Conservation (phyloP, 768 basidiomycete genomes). For the Leccinum uliginosum region DNA sequence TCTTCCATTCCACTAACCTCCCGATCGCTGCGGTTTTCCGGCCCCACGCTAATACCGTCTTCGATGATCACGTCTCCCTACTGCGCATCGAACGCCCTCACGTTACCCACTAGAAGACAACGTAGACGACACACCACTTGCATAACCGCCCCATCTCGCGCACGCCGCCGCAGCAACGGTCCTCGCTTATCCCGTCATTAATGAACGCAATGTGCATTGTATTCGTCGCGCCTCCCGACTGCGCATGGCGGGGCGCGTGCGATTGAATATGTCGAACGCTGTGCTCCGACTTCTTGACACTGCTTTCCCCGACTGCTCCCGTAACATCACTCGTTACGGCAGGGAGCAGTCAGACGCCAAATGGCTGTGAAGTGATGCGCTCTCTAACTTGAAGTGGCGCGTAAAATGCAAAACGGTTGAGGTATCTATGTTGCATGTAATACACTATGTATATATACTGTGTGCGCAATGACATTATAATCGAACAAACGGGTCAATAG, state of each 20-base stretch:
- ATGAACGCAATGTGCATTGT: not conserved
- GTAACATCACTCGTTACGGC: constrained; percentile 11
- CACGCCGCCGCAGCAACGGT: not conserved
- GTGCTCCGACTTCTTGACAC: constrained; percentile 6
- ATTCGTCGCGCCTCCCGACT: constrained; percentile 6
- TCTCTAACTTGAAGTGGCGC: not conserved
- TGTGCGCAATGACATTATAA: constrained; percentile 5
- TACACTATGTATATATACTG: not conserved
- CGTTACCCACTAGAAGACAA: not conserved
- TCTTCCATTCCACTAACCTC: not conserved
- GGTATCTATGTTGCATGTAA: not conserved
- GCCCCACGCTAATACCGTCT: not conserved
- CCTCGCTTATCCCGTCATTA: not conserved
- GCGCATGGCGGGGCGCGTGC: constrained; percentile 3
- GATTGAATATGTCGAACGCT: constrained; percentile 4
- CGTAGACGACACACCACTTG: not conserved
- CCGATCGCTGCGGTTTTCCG: not conserved
- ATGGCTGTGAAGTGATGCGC: constrained; percentile 13
- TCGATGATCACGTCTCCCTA: not conserved
- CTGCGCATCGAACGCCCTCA: not conserved
- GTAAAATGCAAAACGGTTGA: not conserved
- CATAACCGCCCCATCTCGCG: not conserved
- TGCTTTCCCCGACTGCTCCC: not conserved
- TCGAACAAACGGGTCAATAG: not conserved
- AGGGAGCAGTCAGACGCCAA: constrained; percentile 1